These are phyloP conservation scores for Adiantum capillusveneris DNA, from an alignment of 75 land plant species.

Conservation along the genomic window DNA sequence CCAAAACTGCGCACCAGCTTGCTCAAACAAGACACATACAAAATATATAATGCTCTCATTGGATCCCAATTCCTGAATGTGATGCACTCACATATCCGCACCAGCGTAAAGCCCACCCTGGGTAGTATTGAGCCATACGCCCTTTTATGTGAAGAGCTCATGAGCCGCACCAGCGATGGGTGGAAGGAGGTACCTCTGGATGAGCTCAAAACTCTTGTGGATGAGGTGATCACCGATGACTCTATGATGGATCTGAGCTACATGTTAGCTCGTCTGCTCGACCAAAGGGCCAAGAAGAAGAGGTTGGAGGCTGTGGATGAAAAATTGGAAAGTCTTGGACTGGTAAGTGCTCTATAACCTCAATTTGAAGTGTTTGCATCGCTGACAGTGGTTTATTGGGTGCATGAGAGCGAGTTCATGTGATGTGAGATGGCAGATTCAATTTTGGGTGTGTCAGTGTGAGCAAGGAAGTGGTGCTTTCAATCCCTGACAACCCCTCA, in stretches of 20 bases:
- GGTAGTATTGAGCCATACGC: constrained; percentile 6
- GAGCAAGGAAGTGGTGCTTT: no score
- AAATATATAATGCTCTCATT: constrained; percentile 12
- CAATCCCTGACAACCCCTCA: no score
- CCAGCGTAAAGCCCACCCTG: neutral
- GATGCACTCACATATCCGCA: constrained; percentile 12
- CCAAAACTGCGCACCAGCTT: constrained; percentile 4
- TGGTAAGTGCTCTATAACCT: no score
- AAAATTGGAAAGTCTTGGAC: no score
- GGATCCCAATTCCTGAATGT: constrained; percentile 13
- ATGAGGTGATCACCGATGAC: neutral
- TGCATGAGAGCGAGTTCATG: no score
- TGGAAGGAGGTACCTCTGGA: constrained; percentile 23
- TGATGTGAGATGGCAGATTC: no score
- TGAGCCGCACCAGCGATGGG: constrained; percentile 18
- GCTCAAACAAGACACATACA: constrained; percentile 5
- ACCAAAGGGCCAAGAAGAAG: constrained; percentile 1
- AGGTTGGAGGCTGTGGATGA: neutral
- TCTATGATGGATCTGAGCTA: neutral
- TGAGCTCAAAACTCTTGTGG: constrained; percentile 4
- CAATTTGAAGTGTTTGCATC: no score
- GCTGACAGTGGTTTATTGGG: no score
- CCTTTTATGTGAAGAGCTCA: constrained; percentile 13
- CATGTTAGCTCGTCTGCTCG: neutral
- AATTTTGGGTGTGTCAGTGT: no score